Base-by-base conservation (phyloP, 2,329 filamentous ascomycete species). In the Aureobasidium subglaciale region DNA sequence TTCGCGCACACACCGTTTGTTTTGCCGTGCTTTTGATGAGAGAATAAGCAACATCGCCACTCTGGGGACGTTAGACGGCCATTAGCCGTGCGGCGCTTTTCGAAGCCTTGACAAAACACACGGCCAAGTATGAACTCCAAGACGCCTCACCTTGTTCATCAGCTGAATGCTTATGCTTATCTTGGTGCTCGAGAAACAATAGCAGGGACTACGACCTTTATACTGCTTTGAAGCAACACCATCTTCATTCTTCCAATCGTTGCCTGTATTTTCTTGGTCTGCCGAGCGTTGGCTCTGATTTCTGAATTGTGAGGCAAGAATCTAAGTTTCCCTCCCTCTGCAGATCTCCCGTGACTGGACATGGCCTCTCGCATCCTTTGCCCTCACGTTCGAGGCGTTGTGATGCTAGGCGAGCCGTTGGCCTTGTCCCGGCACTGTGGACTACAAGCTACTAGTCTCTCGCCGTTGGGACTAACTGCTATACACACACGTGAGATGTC, bases 401-500 rank as follows among this genome's bases (percentile, higher is more conserved):
- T 15, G 16, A 37, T 20, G n/a, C 8, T 35, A 43, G 2, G 38
- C 50, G 50, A 43, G 50, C 38, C 50, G 37, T 54, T 54, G 29
- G 9, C 27, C 20, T 2, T 13, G 29, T 11, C 5, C 38, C 50
- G 50, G 38, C 37, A 43, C 11, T 34, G 37, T 43, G 18, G 48
- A 4, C 13, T 53, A 22, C n/a, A 27, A 34, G 38, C 22, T 38
- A 35, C 38, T 54, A 54, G 50, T 37, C 16, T 13, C 2, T 20
- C 20, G 18, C 50, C 38, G 48, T 41, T 53, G 22, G 15, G 25
- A 30, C 34, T 53, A 40, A 41, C 35, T 22, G 27, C 30, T 37
- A 54, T 43, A 54, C 29, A 54, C 30, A 52, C 50, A 54, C 50
- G 50, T 54, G 50, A 54, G 50, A 20, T 20, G 20, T 15, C 38